A percentile compares a stretch with the other conserved stretches of the same genome.
Conservation (phyloP, 2,329 filamentous ascomycete species). For the Teratosphaeria epicoccoides region DNA sequence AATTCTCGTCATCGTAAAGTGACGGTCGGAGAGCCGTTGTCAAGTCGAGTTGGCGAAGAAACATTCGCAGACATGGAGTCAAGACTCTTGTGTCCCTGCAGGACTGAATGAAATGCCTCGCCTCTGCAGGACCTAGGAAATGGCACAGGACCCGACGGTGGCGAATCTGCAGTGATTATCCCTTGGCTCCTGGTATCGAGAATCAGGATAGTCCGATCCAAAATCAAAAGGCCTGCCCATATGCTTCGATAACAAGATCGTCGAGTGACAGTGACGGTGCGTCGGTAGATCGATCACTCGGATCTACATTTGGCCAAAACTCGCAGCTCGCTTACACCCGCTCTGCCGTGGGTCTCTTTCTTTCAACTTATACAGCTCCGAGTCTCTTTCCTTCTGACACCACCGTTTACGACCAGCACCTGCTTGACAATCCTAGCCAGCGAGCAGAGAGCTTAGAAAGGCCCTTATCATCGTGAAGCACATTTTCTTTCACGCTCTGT, state of each 20-base stretch:
- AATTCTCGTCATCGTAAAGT: constrained; percentile 83
- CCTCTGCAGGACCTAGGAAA: too few relatives aligned
- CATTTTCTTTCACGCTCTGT: not conserved
- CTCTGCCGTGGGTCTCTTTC: not conserved
- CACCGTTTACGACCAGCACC: not conserved
- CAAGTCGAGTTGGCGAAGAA: constrained; percentile 88
- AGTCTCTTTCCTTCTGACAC: not conserved
- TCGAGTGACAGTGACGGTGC: not conserved
- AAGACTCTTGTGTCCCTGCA: not conserved
- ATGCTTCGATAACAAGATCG: too few relatives aligned
- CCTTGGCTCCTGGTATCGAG: too few relatives aligned
- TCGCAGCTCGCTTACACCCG: not conserved
- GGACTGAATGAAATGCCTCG: too few relatives aligned
- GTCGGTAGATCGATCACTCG: not conserved
- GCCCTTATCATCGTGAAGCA: not conserved
- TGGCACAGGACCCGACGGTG: too few relatives aligned
- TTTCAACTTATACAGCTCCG: not conserved
- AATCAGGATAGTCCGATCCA: too few relatives aligned
- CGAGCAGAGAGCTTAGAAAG: not conserved
- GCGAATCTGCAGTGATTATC: too few relatives aligned
- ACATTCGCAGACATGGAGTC: constrained; percentile 61
- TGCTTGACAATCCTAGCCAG: not conserved
- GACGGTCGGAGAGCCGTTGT: constrained; percentile 91
- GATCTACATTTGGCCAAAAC: not conserved
- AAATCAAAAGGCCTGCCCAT: too few relatives aligned